Conservation (phyloP, 805 yeast genomes). For the Saccharomycopsis fibuligera region DNA sequence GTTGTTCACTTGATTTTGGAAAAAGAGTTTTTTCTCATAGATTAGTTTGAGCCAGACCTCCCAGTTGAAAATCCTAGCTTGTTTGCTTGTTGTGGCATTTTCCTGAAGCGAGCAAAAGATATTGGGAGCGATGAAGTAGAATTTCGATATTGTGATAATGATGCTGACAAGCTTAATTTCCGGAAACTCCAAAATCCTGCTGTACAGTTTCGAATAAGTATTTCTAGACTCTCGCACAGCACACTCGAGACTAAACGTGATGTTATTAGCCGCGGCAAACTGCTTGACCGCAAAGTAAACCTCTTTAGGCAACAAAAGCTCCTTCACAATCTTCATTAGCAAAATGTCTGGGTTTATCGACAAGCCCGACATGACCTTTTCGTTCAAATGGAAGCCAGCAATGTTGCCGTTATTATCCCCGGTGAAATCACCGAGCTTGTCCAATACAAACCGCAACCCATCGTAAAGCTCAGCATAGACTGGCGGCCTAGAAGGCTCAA, state of each 20-base stretch:
- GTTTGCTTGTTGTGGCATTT: no score
- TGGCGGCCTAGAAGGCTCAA: conserved; percentile 39
- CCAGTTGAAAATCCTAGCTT: not conserved
- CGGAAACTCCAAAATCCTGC: conserved; percentile 25
- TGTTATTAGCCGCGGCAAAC: conserved; percentile 74
- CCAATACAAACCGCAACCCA: conserved; percentile 1
- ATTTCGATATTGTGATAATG: conserved; percentile 22
- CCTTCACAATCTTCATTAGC: conserved; percentile 35
- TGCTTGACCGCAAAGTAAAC: conserved; percentile 56
- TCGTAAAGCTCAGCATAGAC: conserved; percentile 31
- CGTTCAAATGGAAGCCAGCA: not conserved
- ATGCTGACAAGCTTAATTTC: conserved; percentile 22
- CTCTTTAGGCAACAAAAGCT: conserved; percentile 45
- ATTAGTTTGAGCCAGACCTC: conserved; percentile 20
- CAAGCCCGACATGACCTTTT: not conserved
- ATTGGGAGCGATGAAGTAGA: conserved; percentile 23
- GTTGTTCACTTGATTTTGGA: conserved; percentile 13
- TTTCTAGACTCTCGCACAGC: not conserved
- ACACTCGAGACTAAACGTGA: not conserved
- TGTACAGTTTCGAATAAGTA: not conserved
- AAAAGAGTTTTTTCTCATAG: conserved; percentile 2
- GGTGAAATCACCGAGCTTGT: not conserved
- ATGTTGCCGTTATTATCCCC: not conserved
- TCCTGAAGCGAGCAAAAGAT: not conserved
- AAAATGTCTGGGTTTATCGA: conserved; percentile 32